A percentile compares a stretch with the other conserved stretches of the same genome.
These are phyloP conservation scores for Sinapis alba DNA, from an alignment of 441 rosid species.

Conservation along the genomic window DNA sequence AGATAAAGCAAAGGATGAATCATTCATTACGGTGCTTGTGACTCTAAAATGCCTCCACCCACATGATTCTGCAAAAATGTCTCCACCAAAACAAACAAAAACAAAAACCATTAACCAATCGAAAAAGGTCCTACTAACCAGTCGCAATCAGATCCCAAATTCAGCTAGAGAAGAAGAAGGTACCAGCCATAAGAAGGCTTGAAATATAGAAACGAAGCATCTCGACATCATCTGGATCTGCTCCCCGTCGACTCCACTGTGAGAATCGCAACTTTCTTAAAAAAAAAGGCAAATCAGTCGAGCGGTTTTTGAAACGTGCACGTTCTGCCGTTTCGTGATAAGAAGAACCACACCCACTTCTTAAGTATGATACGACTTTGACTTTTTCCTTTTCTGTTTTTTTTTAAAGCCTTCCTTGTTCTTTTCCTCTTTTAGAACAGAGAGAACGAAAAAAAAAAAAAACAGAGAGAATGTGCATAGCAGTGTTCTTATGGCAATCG, in stretches of 20 bases:
- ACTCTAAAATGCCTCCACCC: conserved; percentile 37
- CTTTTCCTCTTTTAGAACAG: background rate
- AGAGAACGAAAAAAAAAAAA: no score
- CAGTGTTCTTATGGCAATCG: conserved; percentile 76
- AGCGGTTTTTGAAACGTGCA: conserved; percentile 18
- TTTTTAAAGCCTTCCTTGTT: background rate
- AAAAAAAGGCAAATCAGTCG: conserved; percentile 13
- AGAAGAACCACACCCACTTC: conserved; percentile 30
- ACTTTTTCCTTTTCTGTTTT: background rate
- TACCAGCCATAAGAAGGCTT: conserved; percentile 27
- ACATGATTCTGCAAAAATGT: conserved; percentile 42
- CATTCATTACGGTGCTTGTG: conserved; percentile 38
- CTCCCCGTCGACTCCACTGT: conserved; percentile 20
- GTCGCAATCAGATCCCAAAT: no score
- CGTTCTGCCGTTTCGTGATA: conserved; percentile 32
- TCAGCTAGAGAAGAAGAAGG: background rate
- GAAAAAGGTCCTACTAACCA: no score
- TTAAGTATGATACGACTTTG: background rate
- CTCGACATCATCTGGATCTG: conserved; percentile 36
- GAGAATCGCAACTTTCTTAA: conserved; percentile 11
- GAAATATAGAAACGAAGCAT: conserved; percentile 13
- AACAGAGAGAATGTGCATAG: conserved; percentile 86
- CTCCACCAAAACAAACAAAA: background rate
- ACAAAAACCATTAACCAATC: background rate
- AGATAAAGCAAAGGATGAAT: no score